Conservation (phyloP, 2,329 filamentous ascomycete genomes). For the Incumbomyces delicatus region DNA sequence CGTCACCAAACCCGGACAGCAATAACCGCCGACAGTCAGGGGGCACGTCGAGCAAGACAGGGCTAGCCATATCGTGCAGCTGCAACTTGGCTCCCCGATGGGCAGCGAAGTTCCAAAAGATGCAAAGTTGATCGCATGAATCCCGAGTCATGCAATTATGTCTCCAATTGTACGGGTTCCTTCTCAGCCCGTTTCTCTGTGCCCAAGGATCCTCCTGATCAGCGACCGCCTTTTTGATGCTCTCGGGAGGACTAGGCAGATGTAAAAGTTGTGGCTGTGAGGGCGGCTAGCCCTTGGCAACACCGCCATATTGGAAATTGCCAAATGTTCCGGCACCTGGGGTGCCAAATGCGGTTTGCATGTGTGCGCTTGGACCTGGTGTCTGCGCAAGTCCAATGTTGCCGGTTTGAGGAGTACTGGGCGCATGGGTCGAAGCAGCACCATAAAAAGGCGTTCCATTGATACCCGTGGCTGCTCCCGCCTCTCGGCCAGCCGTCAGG, state of each 20-base stretch:
- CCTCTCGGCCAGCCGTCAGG: conserved; percentile 27
- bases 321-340: conserved; percentile 65
- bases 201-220: too few relatives aligned
- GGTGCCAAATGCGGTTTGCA: conserved; percentile 50
- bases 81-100: too few relatives aligned
- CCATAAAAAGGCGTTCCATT: conserved; percentile 45
- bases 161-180: too few relatives aligned
- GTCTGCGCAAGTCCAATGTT: conserved; percentile 42
- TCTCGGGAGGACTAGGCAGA: neutral
- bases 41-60: too few relatives aligned
- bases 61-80: too few relatives aligned
- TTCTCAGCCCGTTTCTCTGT: too few relatives aligned
- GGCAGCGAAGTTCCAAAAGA: too few relatives aligned
- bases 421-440: conserved; percentile 35
- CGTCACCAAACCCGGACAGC: too few relatives aligned
- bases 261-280: neutral
- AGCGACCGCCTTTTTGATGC: too few relatives aligned
- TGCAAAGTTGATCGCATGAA: too few relatives aligned
- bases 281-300: conserved; percentile 17
- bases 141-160: too few relatives aligned
- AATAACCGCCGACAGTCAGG: too few relatives aligned
- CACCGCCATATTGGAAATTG: conserved; percentile 42
- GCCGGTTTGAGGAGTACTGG: conserved; percentile 59
- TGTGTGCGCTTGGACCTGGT: conserved; percentile 31
- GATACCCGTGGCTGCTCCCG: conserved; percentile 40